A percentile compares a stretch with the other conserved stretches of the same genome.
These are phyloP conservation scores for Rhynchosporium secalis DNA, from an alignment of 2,329 filamentous ascomycete species.

Conservation along the genomic window DNA sequence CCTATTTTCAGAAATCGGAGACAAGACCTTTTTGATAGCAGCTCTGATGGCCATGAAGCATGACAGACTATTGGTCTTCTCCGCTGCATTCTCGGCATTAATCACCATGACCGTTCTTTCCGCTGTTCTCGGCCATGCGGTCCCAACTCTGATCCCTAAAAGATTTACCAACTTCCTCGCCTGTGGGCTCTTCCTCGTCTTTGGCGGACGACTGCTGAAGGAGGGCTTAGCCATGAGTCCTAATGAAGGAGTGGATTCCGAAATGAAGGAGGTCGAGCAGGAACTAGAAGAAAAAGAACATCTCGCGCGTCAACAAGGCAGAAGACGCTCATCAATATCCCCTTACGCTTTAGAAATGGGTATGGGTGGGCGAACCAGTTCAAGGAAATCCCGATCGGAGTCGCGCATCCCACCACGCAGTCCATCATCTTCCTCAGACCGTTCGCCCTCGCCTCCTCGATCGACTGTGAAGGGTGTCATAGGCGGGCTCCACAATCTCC, in stretches of 20 bases:
- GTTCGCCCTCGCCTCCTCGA: constrained; percentile 44
- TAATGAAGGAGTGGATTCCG: constrained; percentile 88
- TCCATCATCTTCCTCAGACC: constrained; percentile 72
- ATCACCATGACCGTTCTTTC: constrained; percentile 95
- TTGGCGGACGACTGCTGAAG: constrained; percentile 78
- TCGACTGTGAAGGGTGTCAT: constrained; percentile 47
- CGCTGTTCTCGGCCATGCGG: constrained; percentile 86
- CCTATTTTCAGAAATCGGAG: constrained; percentile 90
- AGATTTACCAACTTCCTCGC: constrained; percentile 87
- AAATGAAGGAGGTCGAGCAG: constrained; percentile 96
- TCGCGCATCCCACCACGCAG: constrained; percentile 77
- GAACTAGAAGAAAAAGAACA: constrained; percentile 94
- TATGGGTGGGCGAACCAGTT: constrained; percentile 56
- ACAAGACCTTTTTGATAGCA: constrained; percentile 97
- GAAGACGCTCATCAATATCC: constrained; percentile 66
- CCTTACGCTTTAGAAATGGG: constrained; percentile 82
- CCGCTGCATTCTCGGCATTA: constrained; percentile 87
- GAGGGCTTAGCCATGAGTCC: constrained; percentile 89
- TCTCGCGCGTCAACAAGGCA: constrained; percentile 63
- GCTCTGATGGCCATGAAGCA: constrained; percentile 99
- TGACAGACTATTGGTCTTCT: constrained; percentile 88
- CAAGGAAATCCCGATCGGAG: constrained; percentile 69
- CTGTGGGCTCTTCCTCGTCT: constrained; percentile 81
- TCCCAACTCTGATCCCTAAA: constrained; percentile 87
- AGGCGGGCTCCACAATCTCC: constrained; percentile 79